Percentiles rank a stretch among this genome's conserved stretches.
These are phyloP conservation scores for Blastobotrys mokoenaii DNA, from an alignment of 805 yeast species.

Conservation along the genomic window DNA sequence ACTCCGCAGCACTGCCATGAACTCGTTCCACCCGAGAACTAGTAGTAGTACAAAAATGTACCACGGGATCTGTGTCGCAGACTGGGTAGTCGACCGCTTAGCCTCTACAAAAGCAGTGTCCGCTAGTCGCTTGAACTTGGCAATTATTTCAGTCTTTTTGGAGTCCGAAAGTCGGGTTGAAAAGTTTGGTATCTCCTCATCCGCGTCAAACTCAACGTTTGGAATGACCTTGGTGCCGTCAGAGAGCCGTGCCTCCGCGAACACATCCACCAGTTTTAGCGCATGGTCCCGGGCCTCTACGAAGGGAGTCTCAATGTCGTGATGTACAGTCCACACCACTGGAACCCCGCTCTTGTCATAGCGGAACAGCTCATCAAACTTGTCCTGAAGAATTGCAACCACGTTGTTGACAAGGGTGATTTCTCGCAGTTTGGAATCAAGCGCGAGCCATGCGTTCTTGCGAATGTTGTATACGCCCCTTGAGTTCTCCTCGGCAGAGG, in stretches of 20 bases:
- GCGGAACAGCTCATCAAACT: conserved; percentile 75
- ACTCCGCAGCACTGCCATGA: conserved; percentile 76
- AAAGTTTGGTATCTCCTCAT: conserved; percentile 32
- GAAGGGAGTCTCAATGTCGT: conserved; percentile 63
- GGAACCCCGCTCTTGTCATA: conserved; percentile 82
- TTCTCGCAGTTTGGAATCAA: conserved; percentile 52
- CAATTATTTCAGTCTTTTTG: conserved; percentile 49
- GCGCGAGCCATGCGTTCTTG: conserved; percentile 54
- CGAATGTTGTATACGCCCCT: conserved; percentile 38
- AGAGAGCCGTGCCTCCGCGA: conserved; percentile 41
- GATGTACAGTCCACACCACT: conserved; percentile 63
- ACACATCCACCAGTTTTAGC: conserved; percentile 47
- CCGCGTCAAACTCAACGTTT: conserved; percentile 32
- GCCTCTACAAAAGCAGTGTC: conserved; percentile 81
- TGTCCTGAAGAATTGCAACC: conserved; percentile 57
- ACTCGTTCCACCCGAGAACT: conserved; percentile 92
- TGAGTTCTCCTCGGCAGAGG: conserved; percentile 35
- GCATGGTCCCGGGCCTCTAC: conserved; percentile 52
- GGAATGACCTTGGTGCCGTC: conserved; percentile 54
- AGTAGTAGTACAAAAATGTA: conserved; percentile 68
- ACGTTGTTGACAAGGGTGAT: conserved; percentile 59
- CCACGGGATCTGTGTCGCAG: conserved; percentile 71
- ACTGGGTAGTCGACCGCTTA: conserved; percentile 73
- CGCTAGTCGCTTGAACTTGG: conserved; percentile 61
- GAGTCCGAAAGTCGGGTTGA: conserved; percentile 48